Evolutionary conservation across 768 basidiomycete species (phyloP).

Genomic region (Harrya chromipes): DNA sequence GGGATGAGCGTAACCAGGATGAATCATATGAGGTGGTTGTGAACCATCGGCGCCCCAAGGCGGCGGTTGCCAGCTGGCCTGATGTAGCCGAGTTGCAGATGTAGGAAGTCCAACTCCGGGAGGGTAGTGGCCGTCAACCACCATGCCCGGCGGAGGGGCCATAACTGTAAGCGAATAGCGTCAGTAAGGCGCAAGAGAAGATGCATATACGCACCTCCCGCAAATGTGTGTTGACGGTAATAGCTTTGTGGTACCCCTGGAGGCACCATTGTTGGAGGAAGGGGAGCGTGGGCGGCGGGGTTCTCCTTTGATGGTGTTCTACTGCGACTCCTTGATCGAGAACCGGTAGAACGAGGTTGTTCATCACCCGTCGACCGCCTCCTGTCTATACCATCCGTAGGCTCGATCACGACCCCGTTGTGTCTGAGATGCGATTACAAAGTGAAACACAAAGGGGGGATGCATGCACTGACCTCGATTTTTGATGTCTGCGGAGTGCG

Average conservation of each 20-base stretch:
- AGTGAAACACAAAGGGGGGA: slow-evolving; percentile 1
- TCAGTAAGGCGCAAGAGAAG: neutral
- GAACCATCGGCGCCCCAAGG: slow-evolving; percentile 37
- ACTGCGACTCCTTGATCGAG: slow-evolving; percentile 50
- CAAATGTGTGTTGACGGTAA: slow-evolving; percentile 61
- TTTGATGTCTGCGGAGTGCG: slow-evolving; percentile 75
- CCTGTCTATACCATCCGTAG: slow-evolving; percentile 28
- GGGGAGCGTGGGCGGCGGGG: slow-evolving; percentile 30
- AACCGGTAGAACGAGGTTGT: slow-evolving; percentile 35
- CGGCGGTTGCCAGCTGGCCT: slow-evolving; percentile 41
- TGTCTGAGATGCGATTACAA: slow-evolving; percentile 38
- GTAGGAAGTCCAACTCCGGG: slow-evolving; percentile 47
- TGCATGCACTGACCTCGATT: slow-evolving; percentile 55
- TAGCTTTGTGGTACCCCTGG: slow-evolving; percentile 50
- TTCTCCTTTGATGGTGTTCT: slow-evolving; percentile 45
- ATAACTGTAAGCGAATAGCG: slow-evolving; percentile 33
- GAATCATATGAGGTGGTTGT: slow-evolving; percentile 30
- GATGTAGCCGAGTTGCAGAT: slow-evolving; percentile 47
- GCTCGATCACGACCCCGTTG: slow-evolving; percentile 64
- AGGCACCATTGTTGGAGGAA: slow-evolving; percentile 34
- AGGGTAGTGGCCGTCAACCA: slow-evolving; percentile 42
- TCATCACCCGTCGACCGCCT: slow-evolving; percentile 21
- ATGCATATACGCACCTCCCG: slow-evolving; percentile 35
- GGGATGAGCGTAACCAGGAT: slow-evolving; percentile 37
- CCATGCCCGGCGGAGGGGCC: slow-evolving; percentile 39